These are phyloP conservation scores for Claviceps spartinae DNA, from an alignment of 2,329 filamentous ascomycete genomes.

Conservation along the genomic window DNA sequence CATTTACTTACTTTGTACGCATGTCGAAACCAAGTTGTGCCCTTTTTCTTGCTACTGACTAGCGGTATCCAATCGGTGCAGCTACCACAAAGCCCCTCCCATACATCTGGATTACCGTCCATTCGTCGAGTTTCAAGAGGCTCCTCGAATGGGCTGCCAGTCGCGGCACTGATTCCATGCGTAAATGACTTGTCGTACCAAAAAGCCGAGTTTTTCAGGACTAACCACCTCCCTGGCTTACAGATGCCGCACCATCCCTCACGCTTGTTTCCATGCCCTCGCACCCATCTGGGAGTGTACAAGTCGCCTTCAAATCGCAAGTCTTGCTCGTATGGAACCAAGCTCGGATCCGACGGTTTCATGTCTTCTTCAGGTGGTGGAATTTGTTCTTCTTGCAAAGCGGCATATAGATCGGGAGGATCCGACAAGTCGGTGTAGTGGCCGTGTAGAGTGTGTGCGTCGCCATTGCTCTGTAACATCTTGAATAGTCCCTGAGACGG, in stretches of 20 bases:
- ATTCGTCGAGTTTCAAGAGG: conserved; percentile 63
- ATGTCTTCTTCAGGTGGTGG: conserved; percentile 68
- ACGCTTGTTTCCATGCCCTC: conserved; percentile 74
- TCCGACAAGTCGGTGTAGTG: conserved; percentile 64
- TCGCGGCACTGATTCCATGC: conserved; percentile 73
- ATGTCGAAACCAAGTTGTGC: conserved; percentile 84
- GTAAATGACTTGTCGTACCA: conserved; percentile 92
- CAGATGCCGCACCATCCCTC: conserved; percentile 86
- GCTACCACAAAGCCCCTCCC: conserved; percentile 66
- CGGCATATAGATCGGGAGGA: conserved; percentile 63
- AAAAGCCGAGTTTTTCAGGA: conserved; percentile 80
- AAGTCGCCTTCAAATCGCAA: conserved; percentile 68
- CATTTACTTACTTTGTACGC: conserved; percentile 60
- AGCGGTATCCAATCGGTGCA: conserved; percentile 72
- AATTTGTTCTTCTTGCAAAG: conserved; percentile 58
- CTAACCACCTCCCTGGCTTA: conserved; percentile 73
- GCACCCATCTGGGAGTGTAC: conserved; percentile 74
- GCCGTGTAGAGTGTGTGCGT: conserved; percentile 50
- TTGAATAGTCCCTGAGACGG: conserved; percentile 62
- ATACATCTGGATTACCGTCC: conserved; percentile 69
- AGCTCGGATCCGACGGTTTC: conserved; percentile 62
- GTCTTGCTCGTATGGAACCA: conserved; percentile 66
- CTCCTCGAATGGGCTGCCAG: conserved; percentile 64
- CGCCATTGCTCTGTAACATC: conserved; percentile 62
- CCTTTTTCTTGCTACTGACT: conserved; percentile 79